phyloP scores from a whole-genome alignment of 139 green algal species.

The Chlorella sp. region DNA sequence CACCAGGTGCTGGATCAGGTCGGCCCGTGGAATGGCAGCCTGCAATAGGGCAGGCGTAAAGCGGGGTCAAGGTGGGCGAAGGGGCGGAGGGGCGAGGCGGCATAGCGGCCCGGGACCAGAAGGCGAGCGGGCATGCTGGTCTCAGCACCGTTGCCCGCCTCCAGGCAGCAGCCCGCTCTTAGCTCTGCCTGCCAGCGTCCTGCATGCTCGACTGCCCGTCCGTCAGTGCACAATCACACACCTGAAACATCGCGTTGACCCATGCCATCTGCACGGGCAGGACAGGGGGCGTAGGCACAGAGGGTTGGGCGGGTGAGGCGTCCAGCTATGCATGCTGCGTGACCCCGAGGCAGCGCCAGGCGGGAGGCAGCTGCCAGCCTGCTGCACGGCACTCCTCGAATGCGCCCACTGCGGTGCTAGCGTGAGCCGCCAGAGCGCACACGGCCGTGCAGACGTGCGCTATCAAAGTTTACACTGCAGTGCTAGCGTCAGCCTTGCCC shows the following conservation, averaged over 20 bases:
- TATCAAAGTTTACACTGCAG: no score
- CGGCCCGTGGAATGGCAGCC: conserved; percentile 27
- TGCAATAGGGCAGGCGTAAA: not conserved
- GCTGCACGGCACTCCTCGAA: no score
- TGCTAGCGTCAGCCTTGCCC: no score
- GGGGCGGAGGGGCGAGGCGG: not conserved
- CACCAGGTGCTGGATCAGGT: conserved; percentile 13
- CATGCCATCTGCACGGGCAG: conserved; percentile 11
- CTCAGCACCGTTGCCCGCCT: not conserved
- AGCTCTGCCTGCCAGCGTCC: not conserved
- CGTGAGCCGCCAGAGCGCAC: no score
- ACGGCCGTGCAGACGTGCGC: no score
- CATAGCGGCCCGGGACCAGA: not conserved
- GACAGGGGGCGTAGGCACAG: no score
- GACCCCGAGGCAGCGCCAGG: no score
- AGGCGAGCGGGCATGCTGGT: not conserved
- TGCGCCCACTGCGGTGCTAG: no score
- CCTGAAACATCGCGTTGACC: conserved; percentile 29
- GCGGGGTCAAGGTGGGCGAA: not conserved
- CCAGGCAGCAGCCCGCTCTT: not conserved
- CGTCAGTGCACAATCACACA: not conserved
- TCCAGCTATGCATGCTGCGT: no score
- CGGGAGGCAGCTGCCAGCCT: no score
- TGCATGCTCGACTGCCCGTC: no score
- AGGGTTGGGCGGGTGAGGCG: no score